A percentile compares a stretch with the other conserved stretches of the same genome.
Conservation (phyloP, 176 grass and related monocot species). For the Triticum urartu region DNA sequence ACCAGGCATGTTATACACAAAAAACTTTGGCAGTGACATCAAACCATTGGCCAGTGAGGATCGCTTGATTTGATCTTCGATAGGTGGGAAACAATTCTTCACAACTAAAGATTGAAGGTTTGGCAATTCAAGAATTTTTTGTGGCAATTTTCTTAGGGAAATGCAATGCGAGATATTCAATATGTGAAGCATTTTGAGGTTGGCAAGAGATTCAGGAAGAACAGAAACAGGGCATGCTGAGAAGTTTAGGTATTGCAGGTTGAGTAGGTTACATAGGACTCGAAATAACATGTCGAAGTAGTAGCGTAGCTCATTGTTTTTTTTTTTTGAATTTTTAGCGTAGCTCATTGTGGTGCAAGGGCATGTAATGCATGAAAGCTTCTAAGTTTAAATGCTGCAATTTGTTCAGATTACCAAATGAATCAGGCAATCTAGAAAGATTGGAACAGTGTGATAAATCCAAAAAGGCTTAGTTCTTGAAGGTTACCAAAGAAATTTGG, state of each 20-base stretch:
- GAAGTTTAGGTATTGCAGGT: slow-evolving; percentile 3
- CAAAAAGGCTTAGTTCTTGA: neutral
- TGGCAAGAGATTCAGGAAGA: slow-evolving; percentile 7
- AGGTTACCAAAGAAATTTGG: neutral
- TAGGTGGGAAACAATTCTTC: neutral
- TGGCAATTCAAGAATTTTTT: neutral
- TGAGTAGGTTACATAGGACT: slow-evolving; percentile 5
- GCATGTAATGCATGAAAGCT: neutral
- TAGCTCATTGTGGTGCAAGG: neutral
- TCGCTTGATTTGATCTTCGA: neutral
- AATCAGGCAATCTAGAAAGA: neutral
- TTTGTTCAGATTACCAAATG: neutral
- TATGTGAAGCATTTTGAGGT: neutral
- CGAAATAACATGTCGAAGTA: neutral
- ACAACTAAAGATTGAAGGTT: slow-evolving; percentile 4
- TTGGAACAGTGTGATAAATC: neutral
- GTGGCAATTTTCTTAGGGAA: slow-evolving; percentile 3
- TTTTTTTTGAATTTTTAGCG: neutral
- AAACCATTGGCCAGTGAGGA: neutral
- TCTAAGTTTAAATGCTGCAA: neutral
- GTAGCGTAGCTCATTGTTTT: neutral
- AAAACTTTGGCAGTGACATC: slow-evolving; percentile 10
- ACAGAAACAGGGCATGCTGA: neutral
- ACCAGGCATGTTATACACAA: neutral
- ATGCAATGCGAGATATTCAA: neutral